Base-by-base conservation (phyloP, 2,329 filamentous ascomycete species). In the Cladosporium sp. region DNA sequence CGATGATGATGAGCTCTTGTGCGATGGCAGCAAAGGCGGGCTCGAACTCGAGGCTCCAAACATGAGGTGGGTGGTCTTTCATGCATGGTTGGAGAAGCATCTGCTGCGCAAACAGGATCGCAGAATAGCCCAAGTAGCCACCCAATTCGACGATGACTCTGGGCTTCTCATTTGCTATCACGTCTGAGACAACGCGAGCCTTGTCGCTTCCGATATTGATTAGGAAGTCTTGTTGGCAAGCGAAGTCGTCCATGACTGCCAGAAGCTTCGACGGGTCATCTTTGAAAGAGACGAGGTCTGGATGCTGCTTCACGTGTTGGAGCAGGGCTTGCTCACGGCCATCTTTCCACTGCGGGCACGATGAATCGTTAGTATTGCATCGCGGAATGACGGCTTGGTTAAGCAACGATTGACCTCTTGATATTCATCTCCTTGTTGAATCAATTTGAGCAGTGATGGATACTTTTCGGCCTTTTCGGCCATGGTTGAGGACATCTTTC, bases 11-110 rank as follows among this genome's bases (percentile, higher is more conserved):
- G 8, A 75, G 59, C 8, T 73, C 68, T 17, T 67, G 61, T 2
- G 74, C 66, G 9, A 75, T 64, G 1, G 61, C 57, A 1, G 71
- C 74, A 30, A 70, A 67, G 17, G 64, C 55, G 1, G 68, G 61
- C 51, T 74, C 69, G 36, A 72, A 55, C 58, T 77, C 74, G 30
- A 75, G 70, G 1, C 69, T 72, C 62, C 73, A 76, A n/a, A 75
- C 66, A 9, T 69, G 5, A 8, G 11, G 30, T 9, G 30, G 30
- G 2, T 11, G 30, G 8, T 12, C 11, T 5, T 9, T 34, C 30
- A 5, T 12, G 9, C 4, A 11, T 9, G 30, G 9, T 12, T 34
- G 30, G 8, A 34, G 30, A 34, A 34, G 30, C 30, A 9, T 34
- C 9, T 9, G 30, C 30, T 34, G 30, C 30, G 30, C 58, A 9